Percentiles rank a stretch among this genome's conserved stretches.
These are phyloP conservation scores for Colletotrichum coccodes DNA, from an alignment of 2,329 filamentous ascomycete species.

Conservation along the genomic window DNA sequence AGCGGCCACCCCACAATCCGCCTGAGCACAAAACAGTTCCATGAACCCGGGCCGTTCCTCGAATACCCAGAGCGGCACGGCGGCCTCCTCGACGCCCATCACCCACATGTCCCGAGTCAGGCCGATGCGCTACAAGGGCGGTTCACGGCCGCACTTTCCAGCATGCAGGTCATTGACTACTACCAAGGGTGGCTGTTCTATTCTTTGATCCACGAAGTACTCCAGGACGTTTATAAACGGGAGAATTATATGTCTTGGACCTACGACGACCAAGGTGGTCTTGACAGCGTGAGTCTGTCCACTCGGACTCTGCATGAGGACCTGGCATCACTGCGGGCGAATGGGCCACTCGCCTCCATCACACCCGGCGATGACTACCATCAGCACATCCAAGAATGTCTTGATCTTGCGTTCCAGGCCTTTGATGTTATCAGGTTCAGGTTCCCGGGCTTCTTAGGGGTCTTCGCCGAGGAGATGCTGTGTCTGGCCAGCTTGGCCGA, in stretches of 20 bases:
- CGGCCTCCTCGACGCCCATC: neutral
- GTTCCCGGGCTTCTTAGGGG: conserved; percentile 1
- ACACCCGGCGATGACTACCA: neutral
- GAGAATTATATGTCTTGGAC: neutral
- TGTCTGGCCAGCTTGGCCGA: conserved; percentile 19
- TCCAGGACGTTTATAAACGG: neutral
- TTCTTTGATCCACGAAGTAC: neutral
- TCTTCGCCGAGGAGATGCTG: conserved; percentile 1
- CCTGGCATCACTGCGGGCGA: neutral
- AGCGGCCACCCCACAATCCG: neutral
- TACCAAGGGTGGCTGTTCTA: conserved; percentile 22
- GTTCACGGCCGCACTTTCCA: neutral
- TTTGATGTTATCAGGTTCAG: neutral
- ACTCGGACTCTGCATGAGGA: conserved; percentile 9
- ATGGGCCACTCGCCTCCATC: neutral
- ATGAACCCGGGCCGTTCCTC: conserved; percentile 13
- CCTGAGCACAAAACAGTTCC: neutral
- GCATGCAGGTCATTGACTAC: conserved; percentile 12
- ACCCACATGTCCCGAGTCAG: conserved; percentile 19
- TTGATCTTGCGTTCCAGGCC: neutral
- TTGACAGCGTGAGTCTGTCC: neutral
- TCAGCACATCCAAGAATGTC: neutral
- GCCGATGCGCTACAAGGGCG: conserved; percentile 7
- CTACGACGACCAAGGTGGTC: neutral
- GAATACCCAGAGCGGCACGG: conserved; percentile 15